Percentiles rank a stretch among this genome's conserved stretches.
Conservation (phyloP, 176 grass and related monocot species). For the Bromus sterilis region DNA sequence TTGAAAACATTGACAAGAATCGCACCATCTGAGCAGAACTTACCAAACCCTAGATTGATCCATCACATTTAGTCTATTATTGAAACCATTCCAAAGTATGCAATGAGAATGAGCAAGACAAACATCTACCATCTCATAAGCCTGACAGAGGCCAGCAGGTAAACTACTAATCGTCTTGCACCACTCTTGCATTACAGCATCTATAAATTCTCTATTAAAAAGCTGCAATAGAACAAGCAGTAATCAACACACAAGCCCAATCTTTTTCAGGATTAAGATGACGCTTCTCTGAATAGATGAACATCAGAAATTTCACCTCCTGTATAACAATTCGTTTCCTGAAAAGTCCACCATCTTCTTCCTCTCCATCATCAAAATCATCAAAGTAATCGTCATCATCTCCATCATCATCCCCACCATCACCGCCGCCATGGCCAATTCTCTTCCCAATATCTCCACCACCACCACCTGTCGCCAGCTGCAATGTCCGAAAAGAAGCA, state of each 20-base stretch:
- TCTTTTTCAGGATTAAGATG: neutral
- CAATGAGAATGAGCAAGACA: constrained; percentile 3
- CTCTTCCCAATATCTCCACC: constrained; percentile 96
- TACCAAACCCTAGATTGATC: constrained; percentile 66
- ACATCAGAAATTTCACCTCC: constrained; percentile 59
- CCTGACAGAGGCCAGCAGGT: constrained; percentile 83
- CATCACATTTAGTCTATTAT: constrained; percentile 30
- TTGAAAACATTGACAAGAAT: constrained; percentile 81
- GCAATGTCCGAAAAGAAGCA: constrained; percentile 21
- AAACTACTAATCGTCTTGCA: constrained; percentile 80
- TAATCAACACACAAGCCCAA: constrained; percentile 19
- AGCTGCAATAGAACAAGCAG: constrained; percentile 43
- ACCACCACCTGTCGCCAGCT: constrained; percentile 85
- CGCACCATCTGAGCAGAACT: constrained; percentile 91
- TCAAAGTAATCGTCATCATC: constrained; percentile 98
- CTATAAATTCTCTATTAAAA: constrained; percentile 91
- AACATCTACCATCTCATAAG: constrained; percentile 81
- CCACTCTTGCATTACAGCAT: constrained; percentile 97
- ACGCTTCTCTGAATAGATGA: constrained; percentile 5
- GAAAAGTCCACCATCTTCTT: constrained; percentile 84
- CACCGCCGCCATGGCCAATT: constrained; percentile 86
- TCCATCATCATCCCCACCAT: constrained; percentile 90
- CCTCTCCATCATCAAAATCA: constrained; percentile 93
- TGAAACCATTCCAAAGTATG: constrained; percentile 8
- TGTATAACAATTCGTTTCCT: constrained; percentile 69